Conservation (phyloP, 345 rosid genomes). For the Kandelia obovata region DNA sequence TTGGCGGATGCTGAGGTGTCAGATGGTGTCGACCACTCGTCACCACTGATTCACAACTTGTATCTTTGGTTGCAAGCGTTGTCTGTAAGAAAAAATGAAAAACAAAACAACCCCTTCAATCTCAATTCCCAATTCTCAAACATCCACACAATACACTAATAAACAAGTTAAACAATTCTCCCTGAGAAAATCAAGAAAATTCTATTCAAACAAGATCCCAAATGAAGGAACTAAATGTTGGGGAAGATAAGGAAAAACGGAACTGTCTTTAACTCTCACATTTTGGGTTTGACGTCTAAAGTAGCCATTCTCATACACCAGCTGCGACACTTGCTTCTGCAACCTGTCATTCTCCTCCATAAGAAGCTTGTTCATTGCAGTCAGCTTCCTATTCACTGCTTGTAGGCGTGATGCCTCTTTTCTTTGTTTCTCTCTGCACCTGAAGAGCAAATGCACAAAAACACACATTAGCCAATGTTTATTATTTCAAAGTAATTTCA, state of each 20-base stretch:
- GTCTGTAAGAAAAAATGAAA: conserved; percentile 46
- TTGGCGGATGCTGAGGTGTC: conserved; percentile 94
- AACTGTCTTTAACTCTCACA: conserved; percentile 33
- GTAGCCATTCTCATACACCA: conserved; percentile 97
- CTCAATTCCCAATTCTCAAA: conserved; percentile 18
- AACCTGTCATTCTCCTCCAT: conserved; percentile 99
- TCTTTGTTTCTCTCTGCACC: conserved; percentile 99
- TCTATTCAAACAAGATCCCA: neutral
- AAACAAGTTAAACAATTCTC: neutral
- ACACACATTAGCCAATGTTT: neutral
- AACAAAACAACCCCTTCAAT: neutral
- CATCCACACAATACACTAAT: conserved; percentile 4
- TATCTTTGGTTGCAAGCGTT: conserved; percentile 88
- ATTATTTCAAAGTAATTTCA: neutral
- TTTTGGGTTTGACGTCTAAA: conserved; percentile 92
- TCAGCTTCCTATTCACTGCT: conserved; percentile 91
- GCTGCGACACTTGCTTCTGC: conserved; percentile 97
- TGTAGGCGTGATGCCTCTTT: conserved; percentile 98
- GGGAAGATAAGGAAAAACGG: neutral
- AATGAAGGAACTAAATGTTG: neutral
- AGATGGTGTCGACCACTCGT: conserved; percentile 95
- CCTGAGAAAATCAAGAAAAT: too few relatives aligned
- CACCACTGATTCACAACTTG: conserved; percentile 99
- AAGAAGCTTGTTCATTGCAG: conserved; percentile 97
- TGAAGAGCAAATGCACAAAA: conserved; percentile 31